Evolutionary conservation across 1,139 yeast species (phyloP).

Genomic region (Yamadazyma diospyri): DNA sequence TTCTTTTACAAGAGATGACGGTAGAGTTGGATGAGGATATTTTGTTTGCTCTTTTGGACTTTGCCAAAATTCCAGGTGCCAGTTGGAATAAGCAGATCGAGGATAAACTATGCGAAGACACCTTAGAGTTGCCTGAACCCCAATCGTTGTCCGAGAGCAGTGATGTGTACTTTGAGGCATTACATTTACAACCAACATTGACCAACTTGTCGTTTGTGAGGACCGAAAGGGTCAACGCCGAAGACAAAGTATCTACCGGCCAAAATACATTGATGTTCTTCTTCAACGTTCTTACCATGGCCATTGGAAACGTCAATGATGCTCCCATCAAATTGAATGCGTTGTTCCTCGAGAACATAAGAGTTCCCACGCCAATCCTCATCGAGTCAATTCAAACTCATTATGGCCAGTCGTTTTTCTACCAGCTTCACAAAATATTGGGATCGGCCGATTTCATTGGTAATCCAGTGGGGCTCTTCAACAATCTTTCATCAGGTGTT

Average conservation of each 20-base stretch:
- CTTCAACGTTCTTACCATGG: slow-evolving; percentile 88
- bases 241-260: slow-evolving; percentile 47
- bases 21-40: slow-evolving; percentile 94
- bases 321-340: slow-evolving; percentile 94
- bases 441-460: slow-evolving; percentile 98
- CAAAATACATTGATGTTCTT: slow-evolving; percentile 71
- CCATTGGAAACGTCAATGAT: slow-evolving; percentile 93
- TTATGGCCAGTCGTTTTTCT: slow-evolving; percentile 88
- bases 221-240: slow-evolving; percentile 72
- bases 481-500: slow-evolving; percentile 89
- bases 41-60: slow-evolving; percentile 76
- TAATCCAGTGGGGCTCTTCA: slow-evolving; percentile 94
- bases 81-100: slow-evolving; percentile 53
- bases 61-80: slow-evolving; percentile 69
- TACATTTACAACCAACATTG: slow-evolving; percentile 89
- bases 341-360: slow-evolving; percentile 77
- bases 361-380: slow-evolving; percentile 79
- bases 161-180: slow-evolving; percentile 87
- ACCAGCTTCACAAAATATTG: slow-evolving; percentile 86
- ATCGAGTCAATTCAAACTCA: slow-evolving; percentile 74
- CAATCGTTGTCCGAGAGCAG: slow-evolving; percentile 51
- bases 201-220: slow-evolving; percentile 88
- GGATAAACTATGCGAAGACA: slow-evolving; percentile 61
- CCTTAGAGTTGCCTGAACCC: slow-evolving; percentile 70
- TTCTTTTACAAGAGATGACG: slow-evolving; percentile 85